These are phyloP conservation scores for Coniochaeta hoffmannii DNA, from an alignment of 2,329 filamentous ascomycete species.

Conservation along the genomic window DNA sequence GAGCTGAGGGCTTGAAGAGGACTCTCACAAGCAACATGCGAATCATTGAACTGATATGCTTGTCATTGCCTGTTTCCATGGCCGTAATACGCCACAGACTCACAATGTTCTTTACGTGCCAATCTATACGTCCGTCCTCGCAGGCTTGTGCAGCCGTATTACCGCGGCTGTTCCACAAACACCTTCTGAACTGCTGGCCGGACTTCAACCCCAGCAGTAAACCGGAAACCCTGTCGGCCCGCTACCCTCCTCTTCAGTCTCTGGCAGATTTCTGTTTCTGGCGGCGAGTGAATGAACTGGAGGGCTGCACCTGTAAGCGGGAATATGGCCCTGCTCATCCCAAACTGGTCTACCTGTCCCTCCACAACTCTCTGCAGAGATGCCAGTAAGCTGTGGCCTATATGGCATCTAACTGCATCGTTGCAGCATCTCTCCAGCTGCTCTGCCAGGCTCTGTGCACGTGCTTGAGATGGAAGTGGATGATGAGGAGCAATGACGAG, in stretches of 20 bases:
- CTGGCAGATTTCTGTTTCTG: not conserved
- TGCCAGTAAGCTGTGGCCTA: not conserved
- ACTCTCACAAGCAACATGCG: not conserved
- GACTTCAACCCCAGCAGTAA: not conserved
- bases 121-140: not conserved
- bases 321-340: not conserved
- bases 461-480: not conserved
- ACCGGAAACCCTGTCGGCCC: not conserved
- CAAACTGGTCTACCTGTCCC: not conserved
- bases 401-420: not conserved
- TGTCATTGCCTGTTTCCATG: not conserved
- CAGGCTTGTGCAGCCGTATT: not conserved
- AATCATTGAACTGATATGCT: not conserved
- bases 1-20: too few relatives aligned
- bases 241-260: not conserved
- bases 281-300: not conserved
- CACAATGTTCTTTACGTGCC: not conserved
- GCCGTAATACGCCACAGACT: not conserved
- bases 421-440: not conserved
- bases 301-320: not conserved
- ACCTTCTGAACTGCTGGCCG: not conserved
- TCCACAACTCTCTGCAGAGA: not conserved
- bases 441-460: not conserved
- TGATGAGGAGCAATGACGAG: not conserved
- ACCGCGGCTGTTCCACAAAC: not conserved